Percentiles rank a stretch among this genome's conserved stretches.
These are phyloP conservation scores for Tuber indicum DNA, from an alignment of 495 filamentous ascomycete genomes.

Conservation along the genomic window DNA sequence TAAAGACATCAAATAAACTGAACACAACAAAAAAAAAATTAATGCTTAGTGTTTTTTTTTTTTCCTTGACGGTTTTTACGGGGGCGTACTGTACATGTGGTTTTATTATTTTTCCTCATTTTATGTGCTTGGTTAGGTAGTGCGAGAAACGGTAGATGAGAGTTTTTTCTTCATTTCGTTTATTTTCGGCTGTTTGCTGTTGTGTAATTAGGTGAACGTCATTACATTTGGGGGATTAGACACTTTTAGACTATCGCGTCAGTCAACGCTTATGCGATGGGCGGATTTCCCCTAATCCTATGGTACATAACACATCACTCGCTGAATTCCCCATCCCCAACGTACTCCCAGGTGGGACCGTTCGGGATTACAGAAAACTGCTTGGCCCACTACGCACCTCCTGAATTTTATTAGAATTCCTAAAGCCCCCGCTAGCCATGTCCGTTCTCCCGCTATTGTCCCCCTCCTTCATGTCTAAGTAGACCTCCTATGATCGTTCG, in stretches of 20 bases:
- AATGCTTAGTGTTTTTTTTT: not conserved
- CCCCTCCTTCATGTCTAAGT: not conserved
- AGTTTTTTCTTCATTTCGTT: not conserved
- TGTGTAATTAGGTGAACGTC: not conserved
- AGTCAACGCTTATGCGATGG: slow-evolving; percentile 44
- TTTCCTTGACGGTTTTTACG: not conserved
- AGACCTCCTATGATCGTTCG: not conserved
- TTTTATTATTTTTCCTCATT: not conserved
- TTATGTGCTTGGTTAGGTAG: not conserved
- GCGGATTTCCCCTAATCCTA: slow-evolving; percentile 29
- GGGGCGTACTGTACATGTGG: not conserved
- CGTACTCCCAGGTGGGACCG: not conserved
- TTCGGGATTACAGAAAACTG: not conserved
- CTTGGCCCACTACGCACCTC: too few species aligned
- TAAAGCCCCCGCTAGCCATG: not conserved
- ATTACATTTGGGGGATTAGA: not conserved
- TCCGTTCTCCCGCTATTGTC: not conserved
- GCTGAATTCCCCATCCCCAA: not conserved
- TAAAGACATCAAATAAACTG: not conserved
- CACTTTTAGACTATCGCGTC: not conserved
- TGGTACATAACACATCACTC: slow-evolving; percentile 46
- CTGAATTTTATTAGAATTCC: not conserved
- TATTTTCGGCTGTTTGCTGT: not conserved
- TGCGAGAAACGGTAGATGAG: not conserved
- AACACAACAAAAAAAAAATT: not conserved